These are phyloP conservation scores for Pogostemon cablin DNA, from an alignment of 257 asterid genomes.

Conservation along the genomic window DNA sequence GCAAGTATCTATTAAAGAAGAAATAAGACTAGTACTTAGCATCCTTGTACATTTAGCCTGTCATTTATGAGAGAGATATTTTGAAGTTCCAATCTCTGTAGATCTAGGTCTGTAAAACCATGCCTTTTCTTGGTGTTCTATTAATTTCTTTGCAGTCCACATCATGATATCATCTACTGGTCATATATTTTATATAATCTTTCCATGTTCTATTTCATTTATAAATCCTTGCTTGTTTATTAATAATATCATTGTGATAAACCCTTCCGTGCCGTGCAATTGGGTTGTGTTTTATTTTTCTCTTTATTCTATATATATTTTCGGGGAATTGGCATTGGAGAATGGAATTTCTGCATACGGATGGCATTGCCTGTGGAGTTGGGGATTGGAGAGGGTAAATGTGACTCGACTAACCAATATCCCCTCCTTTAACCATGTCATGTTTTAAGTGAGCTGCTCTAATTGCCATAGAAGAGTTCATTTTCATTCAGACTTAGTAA, in stretches of 20 bases:
- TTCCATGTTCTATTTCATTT: background rate
- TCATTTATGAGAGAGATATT: constrained; percentile 2
- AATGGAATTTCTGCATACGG: background rate
- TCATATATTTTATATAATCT: background rate
- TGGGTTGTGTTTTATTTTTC: too few relatives aligned
- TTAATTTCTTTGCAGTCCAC: constrained; percentile 14
- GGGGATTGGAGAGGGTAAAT: background rate
- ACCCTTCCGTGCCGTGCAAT: too few relatives aligned
- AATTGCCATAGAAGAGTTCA: constrained; percentile 15
- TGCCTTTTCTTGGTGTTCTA: constrained; percentile 16
- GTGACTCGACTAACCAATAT: background rate
- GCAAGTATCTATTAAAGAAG: constrained; percentile 51
- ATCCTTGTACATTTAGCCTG: constrained; percentile 27
- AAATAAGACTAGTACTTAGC: constrained; percentile 28
- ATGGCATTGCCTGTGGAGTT: constrained; percentile 1
- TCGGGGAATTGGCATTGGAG: background rate
- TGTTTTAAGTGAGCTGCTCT: constrained; percentile 4
- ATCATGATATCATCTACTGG: constrained; percentile 6
- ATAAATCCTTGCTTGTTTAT: constrained; percentile 3
- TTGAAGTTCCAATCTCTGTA: constrained; percentile 20
- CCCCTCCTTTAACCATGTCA: constrained; percentile 6
- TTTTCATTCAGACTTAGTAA: constrained; percentile 16
- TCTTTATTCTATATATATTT: too few relatives aligned
- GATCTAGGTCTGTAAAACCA: constrained; percentile 17
- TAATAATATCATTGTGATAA: too few relatives aligned